These are phyloP conservation scores for Jatropha podagrica DNA, from an alignment of 441 rosid genomes.

Conservation along the genomic window DNA sequence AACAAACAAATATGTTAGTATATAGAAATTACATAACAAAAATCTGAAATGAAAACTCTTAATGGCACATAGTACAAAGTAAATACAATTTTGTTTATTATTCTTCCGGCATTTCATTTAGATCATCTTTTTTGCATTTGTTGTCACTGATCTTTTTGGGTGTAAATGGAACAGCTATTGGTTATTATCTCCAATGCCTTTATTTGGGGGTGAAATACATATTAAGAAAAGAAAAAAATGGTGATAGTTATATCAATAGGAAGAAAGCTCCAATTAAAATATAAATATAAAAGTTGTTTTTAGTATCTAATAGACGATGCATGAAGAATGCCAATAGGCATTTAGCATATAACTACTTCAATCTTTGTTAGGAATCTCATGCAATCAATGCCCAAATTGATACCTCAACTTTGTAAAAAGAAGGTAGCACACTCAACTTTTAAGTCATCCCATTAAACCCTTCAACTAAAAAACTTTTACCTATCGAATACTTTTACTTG, in stretches of 20 bases:
- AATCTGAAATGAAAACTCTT: background rate
- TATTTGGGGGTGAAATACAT: background rate
- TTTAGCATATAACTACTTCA: background rate
- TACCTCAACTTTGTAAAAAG: no score
- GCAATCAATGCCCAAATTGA: no score
- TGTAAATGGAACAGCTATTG: background rate
- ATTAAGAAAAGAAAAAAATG: background rate
- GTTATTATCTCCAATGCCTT: background rate
- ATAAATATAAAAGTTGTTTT: background rate
- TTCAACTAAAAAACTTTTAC: no score
- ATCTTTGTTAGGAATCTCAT: background rate
- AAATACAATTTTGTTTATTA: background rate
- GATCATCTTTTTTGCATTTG: background rate
- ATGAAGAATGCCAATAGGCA: background rate
- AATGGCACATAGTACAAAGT: background rate
- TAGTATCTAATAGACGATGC: background rate
- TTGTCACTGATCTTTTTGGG: background rate
- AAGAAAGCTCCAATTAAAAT: background rate
- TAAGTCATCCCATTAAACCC: no score
- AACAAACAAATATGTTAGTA: background rate
- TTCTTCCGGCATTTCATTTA: background rate
- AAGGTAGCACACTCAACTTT: no score
- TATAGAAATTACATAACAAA: background rate
- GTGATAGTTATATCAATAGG: no score
- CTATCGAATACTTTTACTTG: no score